phyloP scores from a whole-genome alignment of 1,284 basidiomycete species.

The Tremellales sp. region DNA sequence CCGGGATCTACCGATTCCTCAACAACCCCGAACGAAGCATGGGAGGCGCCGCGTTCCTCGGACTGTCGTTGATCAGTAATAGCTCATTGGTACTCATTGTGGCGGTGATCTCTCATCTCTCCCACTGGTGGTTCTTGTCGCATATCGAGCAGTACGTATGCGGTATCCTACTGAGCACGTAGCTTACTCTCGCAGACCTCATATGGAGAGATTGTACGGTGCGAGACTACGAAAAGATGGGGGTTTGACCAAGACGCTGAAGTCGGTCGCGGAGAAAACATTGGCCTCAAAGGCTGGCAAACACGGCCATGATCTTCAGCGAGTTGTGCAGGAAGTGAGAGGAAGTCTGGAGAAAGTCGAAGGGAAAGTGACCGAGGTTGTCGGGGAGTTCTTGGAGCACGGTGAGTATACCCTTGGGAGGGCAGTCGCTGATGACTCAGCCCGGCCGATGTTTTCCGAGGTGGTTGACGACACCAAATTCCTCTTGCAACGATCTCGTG shows the following conservation, averaged over 20 bases:
- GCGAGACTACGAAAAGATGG: constrained; percentile 88
- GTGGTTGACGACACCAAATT: constrained; percentile 89
- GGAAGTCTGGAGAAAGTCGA: constrained; percentile 93
- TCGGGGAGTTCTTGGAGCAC: constrained; percentile 87
- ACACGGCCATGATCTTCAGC: constrained; percentile 69
- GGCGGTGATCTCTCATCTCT: constrained; percentile 78
- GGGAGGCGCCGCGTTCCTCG: constrained; percentile 93
- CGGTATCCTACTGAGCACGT: not conserved
- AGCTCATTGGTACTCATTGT: constrained; percentile 78
- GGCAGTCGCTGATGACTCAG: constrained; percentile 32
- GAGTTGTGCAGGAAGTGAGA: constrained; percentile 82
- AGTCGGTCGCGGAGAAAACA: constrained; percentile 73
- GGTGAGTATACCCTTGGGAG: constrained; percentile 55
- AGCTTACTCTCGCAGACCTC: constrained; percentile 61
- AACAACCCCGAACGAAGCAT: constrained; percentile 92
- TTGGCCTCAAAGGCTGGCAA: constrained; percentile 56
- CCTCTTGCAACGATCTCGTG: constrained; percentile 82
- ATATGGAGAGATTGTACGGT: constrained; percentile 95
- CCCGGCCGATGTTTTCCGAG: constrained; percentile 63
- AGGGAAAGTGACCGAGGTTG: constrained; percentile 79
- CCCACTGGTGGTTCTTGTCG: constrained; percentile 88
- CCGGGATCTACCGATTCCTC: constrained; percentile 92
- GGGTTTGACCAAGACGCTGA: constrained; percentile 93
- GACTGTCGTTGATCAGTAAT: constrained; percentile 82
- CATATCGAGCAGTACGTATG: constrained; percentile 74